Conservation (phyloP, 148 eudicot genomes). For the Amaranthus hypochondriacus region DNA sequence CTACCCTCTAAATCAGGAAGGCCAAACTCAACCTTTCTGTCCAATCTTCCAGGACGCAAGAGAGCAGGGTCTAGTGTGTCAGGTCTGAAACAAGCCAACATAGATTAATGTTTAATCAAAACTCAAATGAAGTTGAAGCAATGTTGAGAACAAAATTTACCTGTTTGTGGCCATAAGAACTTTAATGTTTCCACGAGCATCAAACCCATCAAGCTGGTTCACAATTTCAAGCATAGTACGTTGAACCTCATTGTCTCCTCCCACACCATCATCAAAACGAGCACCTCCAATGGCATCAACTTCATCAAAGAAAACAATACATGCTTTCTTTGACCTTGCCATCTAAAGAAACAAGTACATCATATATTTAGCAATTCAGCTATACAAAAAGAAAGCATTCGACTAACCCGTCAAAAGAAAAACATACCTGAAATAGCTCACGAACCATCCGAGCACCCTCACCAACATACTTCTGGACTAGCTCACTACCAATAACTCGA, state of each 20-base stretch:
- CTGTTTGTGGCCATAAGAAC: constrained; percentile 97
- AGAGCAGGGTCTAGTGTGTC: constrained; percentile 92
- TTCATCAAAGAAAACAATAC: constrained; percentile 92
- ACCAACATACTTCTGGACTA: constrained; percentile 98
- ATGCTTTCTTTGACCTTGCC: constrained; percentile 96
- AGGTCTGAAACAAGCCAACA: constrained; percentile 40
- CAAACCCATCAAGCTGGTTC: constrained; percentile 97
- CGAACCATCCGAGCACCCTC: constrained; percentile 99
- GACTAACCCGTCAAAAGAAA: not conserved
- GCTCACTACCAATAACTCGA: constrained; percentile 97
- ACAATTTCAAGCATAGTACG: constrained; percentile 99
- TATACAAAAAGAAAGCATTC: not conserved
- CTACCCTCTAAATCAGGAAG: constrained; percentile 87
- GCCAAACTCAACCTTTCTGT: constrained; percentile 90
- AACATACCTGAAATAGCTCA: constrained; percentile 82
- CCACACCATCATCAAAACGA: constrained; percentile 85
- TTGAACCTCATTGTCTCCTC: constrained; percentile 92
- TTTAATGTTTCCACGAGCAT: constrained; percentile 92
- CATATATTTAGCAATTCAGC: not conserved
- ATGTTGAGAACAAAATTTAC: constrained; percentile 24
- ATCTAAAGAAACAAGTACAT: constrained; percentile 36
- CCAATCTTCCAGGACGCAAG: constrained; percentile 84
- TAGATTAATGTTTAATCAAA: not conserved
- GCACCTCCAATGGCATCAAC: constrained; percentile 95
- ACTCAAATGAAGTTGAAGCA: not conserved